A percentile compares a stretch with the other conserved stretches of the same genome.
Evolutionary conservation across 257 asterid genomes (phyloP).

Genomic region (Nicotiana noctiflora): DNA sequence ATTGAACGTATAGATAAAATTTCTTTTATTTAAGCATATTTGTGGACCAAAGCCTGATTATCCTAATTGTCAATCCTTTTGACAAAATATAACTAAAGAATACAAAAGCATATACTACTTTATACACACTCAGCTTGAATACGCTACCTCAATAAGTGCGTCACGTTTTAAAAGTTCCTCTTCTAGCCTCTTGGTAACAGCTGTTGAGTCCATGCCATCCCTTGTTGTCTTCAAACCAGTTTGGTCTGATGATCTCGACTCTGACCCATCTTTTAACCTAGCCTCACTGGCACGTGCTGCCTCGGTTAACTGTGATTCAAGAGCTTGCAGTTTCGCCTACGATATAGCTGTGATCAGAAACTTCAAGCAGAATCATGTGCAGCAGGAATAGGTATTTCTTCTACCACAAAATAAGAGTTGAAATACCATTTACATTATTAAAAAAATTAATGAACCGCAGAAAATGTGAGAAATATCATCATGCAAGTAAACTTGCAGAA

Average conservation of each 20-base stretch:
- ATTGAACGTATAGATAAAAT: not conserved
- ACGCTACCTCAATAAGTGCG: conserved; percentile 87
- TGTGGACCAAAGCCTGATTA: not conserved
- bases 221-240: conserved; percentile 31
- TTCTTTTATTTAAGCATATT: not conserved
- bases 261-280: conserved; percentile 39
- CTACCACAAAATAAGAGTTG: not conserved
- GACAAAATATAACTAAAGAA: not conserved
- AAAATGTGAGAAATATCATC: conserved; percentile 2
- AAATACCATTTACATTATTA: not conserved
- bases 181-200: conserved; percentile 88
- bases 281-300: conserved; percentile 46
- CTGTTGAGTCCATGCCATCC: conserved; percentile 60
- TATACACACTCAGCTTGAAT: not conserved
- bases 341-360: conserved; percentile 1
- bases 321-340: conserved; percentile 65
- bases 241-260: conserved; percentile 37
- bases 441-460: not conserved
- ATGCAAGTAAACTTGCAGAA: conserved; percentile 1
- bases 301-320: conserved; percentile 67
- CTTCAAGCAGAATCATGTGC: conserved; percentile 1
- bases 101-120: not conserved
- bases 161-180: conserved; percentile 95
- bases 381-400: not conserved
- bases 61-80: not conserved